These are phyloP conservation scores for Leccinum barrowsii DNA, from an alignment of 768 basidiomycete genomes.

Conservation along the genomic window DNA sequence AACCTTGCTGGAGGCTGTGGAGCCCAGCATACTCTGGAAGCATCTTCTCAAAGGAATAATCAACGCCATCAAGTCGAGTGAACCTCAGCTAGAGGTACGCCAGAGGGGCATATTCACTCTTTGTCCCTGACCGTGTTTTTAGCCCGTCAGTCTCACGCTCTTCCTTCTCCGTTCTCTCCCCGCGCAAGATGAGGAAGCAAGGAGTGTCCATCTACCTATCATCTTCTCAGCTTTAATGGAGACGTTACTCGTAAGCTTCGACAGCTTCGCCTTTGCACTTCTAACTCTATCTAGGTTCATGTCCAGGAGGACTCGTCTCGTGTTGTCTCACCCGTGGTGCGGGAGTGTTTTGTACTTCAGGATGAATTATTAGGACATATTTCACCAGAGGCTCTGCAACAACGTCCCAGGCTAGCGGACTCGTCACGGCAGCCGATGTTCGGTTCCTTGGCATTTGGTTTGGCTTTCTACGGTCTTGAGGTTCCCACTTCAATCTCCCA, in stretches of 20 bases:
- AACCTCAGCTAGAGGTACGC: conserved; percentile 46
- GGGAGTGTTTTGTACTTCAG: conserved; percentile 45
- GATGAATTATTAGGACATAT: conserved; percentile 53
- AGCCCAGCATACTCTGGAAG: conserved; percentile 86
- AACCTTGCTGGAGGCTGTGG: conserved; percentile 88
- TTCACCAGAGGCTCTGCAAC: conserved; percentile 46
- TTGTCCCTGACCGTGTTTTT: conserved; percentile 6
- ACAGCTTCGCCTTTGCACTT: not conserved
- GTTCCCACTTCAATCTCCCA: conserved; percentile 28
- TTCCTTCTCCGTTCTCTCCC: conserved; percentile 76
- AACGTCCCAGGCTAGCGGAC: conserved; percentile 46
- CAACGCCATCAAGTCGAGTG: conserved; percentile 47
- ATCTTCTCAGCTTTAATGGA: conserved; percentile 70
- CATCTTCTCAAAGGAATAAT: conserved; percentile 60
- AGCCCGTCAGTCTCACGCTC: conserved; percentile 65
- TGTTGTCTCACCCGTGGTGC: conserved; percentile 34
- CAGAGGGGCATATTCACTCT: not conserved
- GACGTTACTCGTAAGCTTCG: conserved; percentile 48
- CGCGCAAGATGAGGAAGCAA: conserved; percentile 84
- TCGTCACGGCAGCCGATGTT: conserved; percentile 32
- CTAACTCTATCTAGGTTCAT: conserved; percentile 30
- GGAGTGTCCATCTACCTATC: conserved; percentile 74
- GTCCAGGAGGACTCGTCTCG: conserved; percentile 36
- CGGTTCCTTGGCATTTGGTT: conserved; percentile 54
- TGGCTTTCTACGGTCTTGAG: conserved; percentile 56